Percentiles rank a stretch among this genome's conserved stretches.
Evolutionary conservation across 805 yeast genomes (phyloP).

Genomic region (Kazachstania viticola): DNA sequence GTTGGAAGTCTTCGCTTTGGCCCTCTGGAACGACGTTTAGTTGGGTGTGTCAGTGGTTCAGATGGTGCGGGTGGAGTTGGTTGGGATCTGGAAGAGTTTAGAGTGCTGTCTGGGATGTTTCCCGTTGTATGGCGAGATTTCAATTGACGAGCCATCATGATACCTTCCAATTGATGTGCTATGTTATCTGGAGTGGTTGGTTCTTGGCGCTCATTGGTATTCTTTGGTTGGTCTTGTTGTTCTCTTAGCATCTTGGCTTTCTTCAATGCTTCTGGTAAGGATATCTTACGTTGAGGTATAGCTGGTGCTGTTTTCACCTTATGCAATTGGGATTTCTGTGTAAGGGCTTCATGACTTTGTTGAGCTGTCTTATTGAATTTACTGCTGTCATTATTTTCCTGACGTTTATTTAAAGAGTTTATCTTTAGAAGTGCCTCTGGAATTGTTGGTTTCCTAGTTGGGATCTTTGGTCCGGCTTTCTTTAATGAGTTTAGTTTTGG

Average conservation of each 20-base stretch:
- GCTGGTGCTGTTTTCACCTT: conserved; percentile 12
- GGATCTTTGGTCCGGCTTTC: conserved; percentile 3
- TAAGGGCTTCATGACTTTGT: conserved; percentile 10
- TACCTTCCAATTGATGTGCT: background rate
- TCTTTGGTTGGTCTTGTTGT: conserved; percentile 3
- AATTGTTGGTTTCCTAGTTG: conserved; percentile 5
- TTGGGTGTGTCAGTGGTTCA: conserved; percentile 16
- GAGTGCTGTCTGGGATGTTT: background rate
- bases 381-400: background rate
- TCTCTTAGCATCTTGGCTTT: conserved; percentile 10
- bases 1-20: conserved; percentile 31
- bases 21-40: conserved; percentile 27
- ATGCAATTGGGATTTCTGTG: conserved; percentile 5
- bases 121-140: background rate
- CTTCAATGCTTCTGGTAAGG: conserved; percentile 21
- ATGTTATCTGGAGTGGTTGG: background rate
- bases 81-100: conserved; percentile 1
- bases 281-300: conserved; percentile 19
- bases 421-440: conserved; percentile 17
- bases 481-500: conserved; percentile 2
- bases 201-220: conserved; percentile 9
- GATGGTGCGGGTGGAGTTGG: background rate
- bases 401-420: conserved; percentile 2
- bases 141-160: background rate
- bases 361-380: background rate